Conservation (phyloP, 495 filamentous ascomycete genomes). For the Chlorociboria aeruginascens region DNA sequence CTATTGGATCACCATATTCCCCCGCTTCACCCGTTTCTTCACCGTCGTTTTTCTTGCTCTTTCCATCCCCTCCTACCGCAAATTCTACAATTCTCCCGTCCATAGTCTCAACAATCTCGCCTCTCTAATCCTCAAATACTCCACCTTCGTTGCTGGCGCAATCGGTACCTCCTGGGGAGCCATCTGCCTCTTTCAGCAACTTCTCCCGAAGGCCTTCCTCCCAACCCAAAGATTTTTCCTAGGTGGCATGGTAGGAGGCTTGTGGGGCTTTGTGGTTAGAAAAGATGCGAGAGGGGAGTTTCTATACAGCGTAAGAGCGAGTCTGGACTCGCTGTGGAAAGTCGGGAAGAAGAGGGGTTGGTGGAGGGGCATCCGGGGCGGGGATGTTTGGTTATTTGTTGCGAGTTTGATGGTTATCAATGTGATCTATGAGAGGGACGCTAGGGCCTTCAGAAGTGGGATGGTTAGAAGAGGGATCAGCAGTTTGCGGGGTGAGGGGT, state of each 20-base stretch:
- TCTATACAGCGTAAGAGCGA: constrained; percentile 59
- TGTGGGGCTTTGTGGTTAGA: constrained; percentile 67
- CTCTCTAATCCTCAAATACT: constrained; percentile 50
- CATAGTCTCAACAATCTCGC: constrained; percentile 51
- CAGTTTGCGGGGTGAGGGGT: constrained; percentile 55
- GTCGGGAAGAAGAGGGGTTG: constrained; percentile 73
- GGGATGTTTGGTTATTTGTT: constrained; percentile 76
- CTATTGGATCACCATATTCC: constrained; percentile 71
- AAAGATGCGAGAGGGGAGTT: constrained; percentile 49
- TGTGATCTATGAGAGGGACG: constrained; percentile 62
- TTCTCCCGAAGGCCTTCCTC: constrained; percentile 62
- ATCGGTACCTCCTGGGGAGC: constrained; percentile 76
- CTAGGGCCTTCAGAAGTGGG: constrained; percentile 51
- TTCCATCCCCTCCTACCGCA: constrained; percentile 51
- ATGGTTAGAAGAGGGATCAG: constrained; percentile 60
- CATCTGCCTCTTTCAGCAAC: constrained; percentile 73
- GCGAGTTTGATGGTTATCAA: constrained; percentile 65
- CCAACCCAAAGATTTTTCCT: constrained; percentile 78
- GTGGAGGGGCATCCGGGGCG: constrained; percentile 69
- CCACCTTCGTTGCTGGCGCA: constrained; percentile 62
- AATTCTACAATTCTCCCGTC: constrained; percentile 53
- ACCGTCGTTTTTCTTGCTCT: constrained; percentile 56
- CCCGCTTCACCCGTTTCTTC: constrained; percentile 64
- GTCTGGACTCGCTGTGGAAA: constrained; percentile 78
- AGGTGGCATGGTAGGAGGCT: constrained; percentile 70